phyloP scores from a whole-genome alignment of 257 asterid genomes.

The Phtheirospermum japonicum region DNA sequence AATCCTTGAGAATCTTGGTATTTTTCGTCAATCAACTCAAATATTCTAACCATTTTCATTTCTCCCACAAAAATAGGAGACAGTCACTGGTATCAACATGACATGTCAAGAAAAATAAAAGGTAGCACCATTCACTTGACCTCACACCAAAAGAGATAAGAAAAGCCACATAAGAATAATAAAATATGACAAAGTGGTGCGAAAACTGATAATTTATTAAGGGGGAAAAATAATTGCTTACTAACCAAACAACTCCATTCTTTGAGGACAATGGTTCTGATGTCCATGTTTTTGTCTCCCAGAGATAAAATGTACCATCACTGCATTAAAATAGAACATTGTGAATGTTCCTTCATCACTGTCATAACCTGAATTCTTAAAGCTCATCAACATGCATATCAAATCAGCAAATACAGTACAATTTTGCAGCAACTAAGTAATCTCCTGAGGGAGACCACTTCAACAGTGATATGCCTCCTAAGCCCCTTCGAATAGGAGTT shows the following conservation, averaged over 20 bases:
- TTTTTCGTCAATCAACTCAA: slow-evolving; percentile 1
- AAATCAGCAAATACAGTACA: slow-evolving; percentile 47
- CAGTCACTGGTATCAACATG: slow-evolving; percentile 16
- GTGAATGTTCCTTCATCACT: slow-evolving; percentile 16
- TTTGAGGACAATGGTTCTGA: slow-evolving; percentile 95
- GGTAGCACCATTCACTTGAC: slow-evolving; percentile 15
- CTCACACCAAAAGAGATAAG: slow-evolving; percentile 6
- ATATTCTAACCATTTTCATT: background rate
- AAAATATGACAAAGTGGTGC: slow-evolving; percentile 15
- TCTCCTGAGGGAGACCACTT: slow-evolving; percentile 99
- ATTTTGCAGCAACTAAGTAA: slow-evolving; percentile 84
- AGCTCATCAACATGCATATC: slow-evolving; percentile 20
- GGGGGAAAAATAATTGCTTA: slow-evolving; percentile 22
- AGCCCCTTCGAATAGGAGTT: slow-evolving; percentile 93
- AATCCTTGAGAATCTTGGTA: slow-evolving; percentile 1
- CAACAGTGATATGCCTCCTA: slow-evolving; percentile 92
- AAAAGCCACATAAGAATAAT: background rate
- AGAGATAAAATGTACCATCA: slow-evolving; percentile 93
- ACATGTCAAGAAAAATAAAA: background rate
- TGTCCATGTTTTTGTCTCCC: slow-evolving; percentile 99
- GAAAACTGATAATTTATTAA: background rate
- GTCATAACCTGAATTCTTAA: slow-evolving; percentile 23
- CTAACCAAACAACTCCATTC: slow-evolving; percentile 87
- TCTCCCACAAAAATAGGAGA: slow-evolving; percentile 16
- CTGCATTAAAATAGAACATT: slow-evolving; percentile 44